A percentile compares a stretch with the other conserved stretches of the same genome.
These are phyloP conservation scores for Fusarium dimerum DNA, from an alignment of 2,329 filamentous ascomycete species.

Conservation along the genomic window DNA sequence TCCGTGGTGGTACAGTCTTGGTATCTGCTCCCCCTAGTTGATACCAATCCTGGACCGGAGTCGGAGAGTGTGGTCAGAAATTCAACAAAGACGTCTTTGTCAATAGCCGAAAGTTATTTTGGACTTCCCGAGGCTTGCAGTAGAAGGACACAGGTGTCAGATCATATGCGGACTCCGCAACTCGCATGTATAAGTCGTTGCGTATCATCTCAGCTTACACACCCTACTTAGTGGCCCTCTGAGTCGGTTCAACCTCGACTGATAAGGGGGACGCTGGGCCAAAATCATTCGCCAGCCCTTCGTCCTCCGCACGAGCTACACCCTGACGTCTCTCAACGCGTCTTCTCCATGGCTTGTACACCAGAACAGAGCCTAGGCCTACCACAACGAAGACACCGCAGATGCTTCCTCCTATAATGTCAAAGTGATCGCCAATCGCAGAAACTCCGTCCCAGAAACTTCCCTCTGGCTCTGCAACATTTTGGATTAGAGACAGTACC, in stretches of 20 bases:
- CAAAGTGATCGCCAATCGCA: slow-evolving; percentile 75
- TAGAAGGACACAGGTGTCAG: too few relatives aligned
- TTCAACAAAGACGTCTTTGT: too few relatives aligned
- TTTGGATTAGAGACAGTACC: slow-evolving; percentile 74
- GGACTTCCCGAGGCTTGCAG: too few relatives aligned
- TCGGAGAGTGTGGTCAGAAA: too few relatives aligned
- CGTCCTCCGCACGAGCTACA: slow-evolving; percentile 12
- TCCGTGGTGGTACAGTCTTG: too few relatives aligned
- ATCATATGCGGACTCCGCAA: background rate
- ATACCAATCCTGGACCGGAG: too few relatives aligned
- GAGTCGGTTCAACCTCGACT: background rate
- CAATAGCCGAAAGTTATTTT: too few relatives aligned
- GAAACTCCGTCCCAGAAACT: slow-evolving; percentile 90
- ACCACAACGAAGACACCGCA: slow-evolving; percentile 82
- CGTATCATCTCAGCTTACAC: background rate
- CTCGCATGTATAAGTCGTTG: background rate
- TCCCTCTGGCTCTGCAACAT: slow-evolving; percentile 71
- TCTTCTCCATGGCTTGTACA: slow-evolving; percentile 78
- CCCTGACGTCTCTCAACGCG: slow-evolving; percentile 36
- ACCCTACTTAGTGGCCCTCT: background rate
- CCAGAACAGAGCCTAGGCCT: slow-evolving; percentile 69
- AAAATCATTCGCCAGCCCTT: slow-evolving; percentile 7
- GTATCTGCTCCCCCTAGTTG: too few relatives aligned
- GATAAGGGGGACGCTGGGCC: slow-evolving; percentile 5
- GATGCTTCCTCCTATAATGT: slow-evolving; percentile 83